Evolutionary conservation across 2,329 filamentous ascomycete genomes (phyloP), one percentile per base, ranked within the genome.

Genomic region (Rugonectria rugulosa): DNA sequence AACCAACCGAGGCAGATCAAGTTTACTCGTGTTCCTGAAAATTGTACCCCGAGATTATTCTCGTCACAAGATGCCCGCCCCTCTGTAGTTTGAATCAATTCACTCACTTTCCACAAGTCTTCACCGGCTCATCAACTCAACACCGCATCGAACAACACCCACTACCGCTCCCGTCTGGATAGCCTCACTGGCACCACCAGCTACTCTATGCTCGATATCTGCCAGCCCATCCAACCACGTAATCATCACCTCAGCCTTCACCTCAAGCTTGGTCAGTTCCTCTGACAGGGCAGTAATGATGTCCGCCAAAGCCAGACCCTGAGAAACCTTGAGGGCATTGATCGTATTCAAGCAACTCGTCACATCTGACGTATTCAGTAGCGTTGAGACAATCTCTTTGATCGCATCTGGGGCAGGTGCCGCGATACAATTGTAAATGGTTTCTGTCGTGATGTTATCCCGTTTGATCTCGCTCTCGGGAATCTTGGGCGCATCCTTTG

Each of bases 361-460:
- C 43, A 99, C 90, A 70, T 99, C 94, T 49, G 87, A 85, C 2
- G 91, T 97, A 50, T 84, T 87, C 23, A 98, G 83, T 26, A 99
- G 81, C 1, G 92, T 96, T 62, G 89, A 84, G 63, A 93, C 81
- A 49, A 99, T 98, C 65, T 90, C 86, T 62, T 85, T 83, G 69
- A 98, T 92, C 67, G 97, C 94, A 20, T 88, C 86, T 1, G 95
- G 95, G 64, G 96, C 93, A 4, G 95, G 95, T 2, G 94, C 94
- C 8, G 95, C 95, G 70, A 99, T 96, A 75, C 95, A 99, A 74
- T 92, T 93, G 80, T 97, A 99, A 69, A 99, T 98, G 7, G 91
- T 92, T 71, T 97, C 90, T 29, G 90, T 97, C 63, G 97, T 97
- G 64, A 91, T 85, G 56, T 66, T 81, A 24, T 98, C 94, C 34